Percentiles rank a stretch among this genome's conserved stretches.
Evolutionary conservation across 2,329 filamentous ascomycete species (phyloP).

Genomic region (Sordariomycetes sp.): DNA sequence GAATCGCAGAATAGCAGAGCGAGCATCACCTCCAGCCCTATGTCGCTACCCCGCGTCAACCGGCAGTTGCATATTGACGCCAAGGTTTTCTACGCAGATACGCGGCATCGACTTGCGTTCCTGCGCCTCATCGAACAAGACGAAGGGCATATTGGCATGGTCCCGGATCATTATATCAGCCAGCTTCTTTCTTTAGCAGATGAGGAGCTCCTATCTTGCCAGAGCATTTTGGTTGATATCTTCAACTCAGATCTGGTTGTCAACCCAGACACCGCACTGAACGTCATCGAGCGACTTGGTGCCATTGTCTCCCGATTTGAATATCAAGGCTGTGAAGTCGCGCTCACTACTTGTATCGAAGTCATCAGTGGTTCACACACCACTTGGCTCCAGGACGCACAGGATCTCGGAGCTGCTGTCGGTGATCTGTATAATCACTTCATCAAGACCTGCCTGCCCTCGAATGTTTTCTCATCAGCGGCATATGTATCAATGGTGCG

Average conservation of each 20-base stretch:
- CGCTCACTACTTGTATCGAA: constrained; percentile 57
- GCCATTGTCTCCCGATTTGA: constrained; percentile 44
- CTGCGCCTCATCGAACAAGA: constrained; percentile 33
- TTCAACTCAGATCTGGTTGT: constrained; percentile 45
- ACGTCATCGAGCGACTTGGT: constrained; percentile 41
- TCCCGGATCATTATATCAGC: constrained; percentile 42
- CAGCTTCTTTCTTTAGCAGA: constrained; percentile 37
- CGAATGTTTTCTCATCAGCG: constrained; percentile 58
- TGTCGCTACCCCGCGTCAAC: constrained; percentile 37
- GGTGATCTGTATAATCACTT: constrained; percentile 75
- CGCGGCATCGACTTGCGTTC: constrained; percentile 34
- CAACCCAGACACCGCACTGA: constrained; percentile 32
- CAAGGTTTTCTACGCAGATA: constrained; percentile 38
- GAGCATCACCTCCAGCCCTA: constrained; percentile 22
- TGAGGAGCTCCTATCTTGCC: constrained; percentile 45
- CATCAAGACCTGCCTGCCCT: constrained; percentile 55
- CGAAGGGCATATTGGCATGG: constrained; percentile 32
- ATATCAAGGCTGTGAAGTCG: constrained; percentile 66
- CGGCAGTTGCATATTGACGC: constrained; percentile 29
- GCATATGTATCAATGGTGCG: constrained; percentile 58
- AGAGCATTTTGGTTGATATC: constrained; percentile 39
- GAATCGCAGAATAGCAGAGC: constrained; percentile 47
- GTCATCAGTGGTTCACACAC: constrained; percentile 54
- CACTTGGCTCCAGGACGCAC: constrained; percentile 52
- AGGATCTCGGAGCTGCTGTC: constrained; percentile 55